A percentile compares a stretch with the other conserved stretches of the same genome.
phyloP scores from a whole-genome alignment of 371 early-diverging fungal genomes.

The Mortierella sp. region DNA sequence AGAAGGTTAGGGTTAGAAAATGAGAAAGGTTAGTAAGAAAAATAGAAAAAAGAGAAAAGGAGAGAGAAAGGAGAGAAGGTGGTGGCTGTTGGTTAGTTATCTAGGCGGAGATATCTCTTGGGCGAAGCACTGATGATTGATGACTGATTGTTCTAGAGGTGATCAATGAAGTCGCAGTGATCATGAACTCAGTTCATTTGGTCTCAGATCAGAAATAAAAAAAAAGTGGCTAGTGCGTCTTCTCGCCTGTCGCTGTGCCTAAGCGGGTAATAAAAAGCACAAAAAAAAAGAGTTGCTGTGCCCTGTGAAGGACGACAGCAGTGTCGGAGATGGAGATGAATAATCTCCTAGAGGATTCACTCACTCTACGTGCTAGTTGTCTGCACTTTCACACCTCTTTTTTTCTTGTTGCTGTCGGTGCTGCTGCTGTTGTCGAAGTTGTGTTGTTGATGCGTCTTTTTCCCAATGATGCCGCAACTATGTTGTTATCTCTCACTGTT shows the following conservation, averaged over 20 bases:
- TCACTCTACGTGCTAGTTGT: slow-evolving; percentile 2
- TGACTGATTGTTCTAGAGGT: not conserved
- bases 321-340: not conserved
- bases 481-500: not conserved
- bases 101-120: not conserved
- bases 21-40: not conserved
- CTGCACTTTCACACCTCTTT: slow-evolving; percentile 1
- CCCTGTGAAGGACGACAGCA: not conserved
- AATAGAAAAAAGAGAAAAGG: not conserved
- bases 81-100: slow-evolving; percentile 2
- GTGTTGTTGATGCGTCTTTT: not conserved
- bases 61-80: not conserved
- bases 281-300: not conserved
- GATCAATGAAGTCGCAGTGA: not conserved
- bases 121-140: slow-evolving; percentile 1
- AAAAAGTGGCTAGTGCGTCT: slow-evolving; percentile 1
- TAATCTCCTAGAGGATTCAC: not conserved
- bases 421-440: not conserved
- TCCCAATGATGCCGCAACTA: not conserved
- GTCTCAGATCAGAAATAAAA: not conserved
- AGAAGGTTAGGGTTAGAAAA: not conserved
- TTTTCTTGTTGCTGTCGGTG: not conserved
- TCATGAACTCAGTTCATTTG: not conserved
- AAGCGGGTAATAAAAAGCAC: not conserved
- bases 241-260: not conserved